phyloP scores from a whole-genome alignment of 345 rosid genomes.

The Moringa oleifera region DNA sequence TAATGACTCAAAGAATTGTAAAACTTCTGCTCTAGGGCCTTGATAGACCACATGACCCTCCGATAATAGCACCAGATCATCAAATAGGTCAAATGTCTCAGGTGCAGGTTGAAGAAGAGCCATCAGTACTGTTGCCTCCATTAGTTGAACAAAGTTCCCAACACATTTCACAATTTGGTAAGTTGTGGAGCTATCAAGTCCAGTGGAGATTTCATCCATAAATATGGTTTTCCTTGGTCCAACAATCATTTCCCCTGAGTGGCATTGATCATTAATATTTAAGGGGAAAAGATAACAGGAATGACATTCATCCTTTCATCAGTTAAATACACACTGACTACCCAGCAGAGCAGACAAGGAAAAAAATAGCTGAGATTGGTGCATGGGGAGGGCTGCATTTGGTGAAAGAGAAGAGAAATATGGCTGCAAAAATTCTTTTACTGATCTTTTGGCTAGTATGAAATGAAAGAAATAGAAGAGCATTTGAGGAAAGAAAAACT shows the following conservation, averaged over 20 bases:
- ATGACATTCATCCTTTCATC: too few relatives aligned
- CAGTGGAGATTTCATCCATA: conserved; percentile 98
- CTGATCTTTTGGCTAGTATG: too few relatives aligned
- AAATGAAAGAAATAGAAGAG: too few relatives aligned
- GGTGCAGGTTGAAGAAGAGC: conserved; percentile 98
- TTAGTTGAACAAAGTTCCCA: conserved; percentile 74
- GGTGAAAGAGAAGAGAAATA: too few relatives aligned
- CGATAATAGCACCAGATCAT: conserved; percentile 72
- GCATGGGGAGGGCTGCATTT: too few relatives aligned
- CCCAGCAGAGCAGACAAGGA: too few relatives aligned
- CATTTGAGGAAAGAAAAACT: too few relatives aligned
- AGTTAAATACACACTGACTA: too few relatives aligned
- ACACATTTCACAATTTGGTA: conserved; percentile 81
- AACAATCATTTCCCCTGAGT: conserved; percentile 91
- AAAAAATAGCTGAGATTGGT: too few relatives aligned
- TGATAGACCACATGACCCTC: conserved; percentile 84
- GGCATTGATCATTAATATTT: conserved; percentile 1
- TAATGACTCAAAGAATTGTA: conserved; percentile 78
- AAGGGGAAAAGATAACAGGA: too few relatives aligned
- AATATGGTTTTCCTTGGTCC: conserved; percentile 93
- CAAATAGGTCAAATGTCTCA: conserved; percentile 90
- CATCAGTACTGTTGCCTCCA: conserved; percentile 90
- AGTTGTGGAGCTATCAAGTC: conserved; percentile 94
- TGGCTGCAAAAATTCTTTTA: too few relatives aligned
- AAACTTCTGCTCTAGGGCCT: conserved; percentile 71